Evolutionary conservation across 805 yeast genomes (phyloP), one percentile per base, ranked within the genome.

Genomic region (Metschnikowia continentalis): DNA sequence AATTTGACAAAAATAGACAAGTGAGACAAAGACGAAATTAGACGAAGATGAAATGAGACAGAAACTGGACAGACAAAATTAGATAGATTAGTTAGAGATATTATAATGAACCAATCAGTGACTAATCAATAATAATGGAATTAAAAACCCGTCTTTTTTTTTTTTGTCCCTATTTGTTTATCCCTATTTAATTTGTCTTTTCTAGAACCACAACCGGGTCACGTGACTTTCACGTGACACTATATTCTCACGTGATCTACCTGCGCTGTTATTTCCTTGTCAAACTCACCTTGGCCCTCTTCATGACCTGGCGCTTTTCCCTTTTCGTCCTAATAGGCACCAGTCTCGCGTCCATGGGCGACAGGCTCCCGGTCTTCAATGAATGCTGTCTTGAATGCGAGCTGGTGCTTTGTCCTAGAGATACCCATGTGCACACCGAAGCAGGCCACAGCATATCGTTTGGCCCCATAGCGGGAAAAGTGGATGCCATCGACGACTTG

Each of bases 351-450:
- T 68, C 72, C 2, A 51, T 58, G 3, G 76, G 76, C 2, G 76
- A 71, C 44, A 46, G 37, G 6, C 61, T 70, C 5, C 67, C 72
- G 5, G 71, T 65, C 40, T 70, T 58, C 56, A 30, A 48, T n/a
- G 47, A 48, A 5, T 71, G 75, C 47, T 39, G 47, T 22, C 15
- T 20, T 5, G 47, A 43, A 17, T 43, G 47, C n/a, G 30, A 43
- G 47, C 40, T 22, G 47, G 38, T 43, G 19, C 22, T 35, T 7
- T 43, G 47, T 22, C 47, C 47, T 10, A 22, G n/a, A 32, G 45
- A 42, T 13, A 30, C 26, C 22, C n/a, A 32, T 19, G 35, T 42
- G 35, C 35, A 8, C 6, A 13, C 35, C 39, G 32, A 35, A 38
- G 15, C 22, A 5, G 22, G 32, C 7, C 13, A 17, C 6, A 17